Evolutionary conservation across 2,329 filamentous ascomycete genomes (phyloP), one percentile per base, ranked within the genome.

Genomic region (Colletotrichum spinosum): DNA sequence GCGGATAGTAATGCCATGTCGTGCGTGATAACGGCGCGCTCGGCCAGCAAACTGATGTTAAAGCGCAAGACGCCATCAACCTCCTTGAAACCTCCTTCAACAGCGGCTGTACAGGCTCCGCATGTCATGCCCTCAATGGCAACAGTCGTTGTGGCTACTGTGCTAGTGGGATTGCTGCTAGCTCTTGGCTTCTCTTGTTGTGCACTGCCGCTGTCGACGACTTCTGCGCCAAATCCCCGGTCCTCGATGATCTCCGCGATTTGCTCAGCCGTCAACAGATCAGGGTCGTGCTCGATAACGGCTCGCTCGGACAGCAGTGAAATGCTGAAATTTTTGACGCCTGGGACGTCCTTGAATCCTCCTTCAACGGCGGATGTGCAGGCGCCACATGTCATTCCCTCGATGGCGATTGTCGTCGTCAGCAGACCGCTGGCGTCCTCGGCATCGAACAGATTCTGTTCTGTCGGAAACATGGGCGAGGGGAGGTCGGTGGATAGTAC

Each of bases 111-210:
- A 78, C 96, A 99, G 46, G 96, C 93, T 25, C 95, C 95, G 75
- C 96, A 98, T 1, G 96, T 99, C 96, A 99, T 99, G 55, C 96
- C 96, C 70, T 96, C 93, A 59, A 99, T 92, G 5, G 92, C 89
- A 15, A 99, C 85, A 0, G 94, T 98, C 0, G 94, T 97, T 1
- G 88, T 92, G 61, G 90, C 84, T 4, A 86, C 72, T 55, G 80
- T 79, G 68, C 81, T 77, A 62, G 75, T 75, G 66, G 75, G 72
- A 59, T 71, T 71, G n/a, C 64, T 62, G 3, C 72, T 67, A 5
- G 70, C 69, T 34, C 71, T 72, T 8, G 75, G 64, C 57, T 78
- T 80, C 66, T 74, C 77, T 37, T 54, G 60, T 55, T 63, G 67
- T 34, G 55, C n/a, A 68, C 38, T 70, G 68, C 25, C 67, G 15